Evolutionary conservation across 306 rosid genomes (phyloP).

Genomic region (Gastrolobium bilobum): DNA sequence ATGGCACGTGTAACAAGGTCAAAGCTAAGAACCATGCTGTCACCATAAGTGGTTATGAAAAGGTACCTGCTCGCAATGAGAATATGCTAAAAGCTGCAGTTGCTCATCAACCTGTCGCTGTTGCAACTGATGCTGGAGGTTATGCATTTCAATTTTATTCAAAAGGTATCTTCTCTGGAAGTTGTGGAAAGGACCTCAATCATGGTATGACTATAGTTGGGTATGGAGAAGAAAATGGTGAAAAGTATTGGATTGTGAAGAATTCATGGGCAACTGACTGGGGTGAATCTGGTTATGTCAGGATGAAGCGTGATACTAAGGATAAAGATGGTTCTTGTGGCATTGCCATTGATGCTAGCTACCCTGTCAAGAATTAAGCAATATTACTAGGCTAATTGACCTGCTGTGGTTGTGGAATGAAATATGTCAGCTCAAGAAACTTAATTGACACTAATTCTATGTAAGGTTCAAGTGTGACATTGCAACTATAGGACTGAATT

Average conservation of each 20-base stretch:
- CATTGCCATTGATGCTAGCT: constrained; percentile 77
- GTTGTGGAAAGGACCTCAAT: constrained; percentile 69
- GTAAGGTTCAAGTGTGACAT: constrained; percentile 4
- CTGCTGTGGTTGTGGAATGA: constrained; percentile 32
- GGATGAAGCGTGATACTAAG: constrained; percentile 46
- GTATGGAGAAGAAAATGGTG: constrained; percentile 62
- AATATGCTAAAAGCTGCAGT: constrained; percentile 66
- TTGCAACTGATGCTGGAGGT: constrained; percentile 69
- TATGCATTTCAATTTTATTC: constrained; percentile 70
- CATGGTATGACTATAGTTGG: constrained; percentile 79
- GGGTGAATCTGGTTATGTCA: constrained; percentile 81
- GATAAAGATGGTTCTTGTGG: constrained; percentile 70
- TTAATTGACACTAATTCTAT: background rate
- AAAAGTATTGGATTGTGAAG: constrained; percentile 76
- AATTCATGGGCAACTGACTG: constrained; percentile 77
- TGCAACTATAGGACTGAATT: background rate
- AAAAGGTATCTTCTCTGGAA: constrained; percentile 61
- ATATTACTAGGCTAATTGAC: constrained; percentile 40
- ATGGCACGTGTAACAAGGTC: constrained; percentile 51
- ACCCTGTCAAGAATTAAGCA: constrained; percentile 61
- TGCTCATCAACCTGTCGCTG: constrained; percentile 75
- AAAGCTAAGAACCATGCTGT: constrained; percentile 43
- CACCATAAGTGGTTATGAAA: constrained; percentile 63
- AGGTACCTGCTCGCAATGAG: constrained; percentile 64
- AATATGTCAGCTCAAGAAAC: constrained; percentile 41